phyloP scores from a whole-genome alignment of 495 filamentous ascomycete species.

The Neurospora pannonica region DNA sequence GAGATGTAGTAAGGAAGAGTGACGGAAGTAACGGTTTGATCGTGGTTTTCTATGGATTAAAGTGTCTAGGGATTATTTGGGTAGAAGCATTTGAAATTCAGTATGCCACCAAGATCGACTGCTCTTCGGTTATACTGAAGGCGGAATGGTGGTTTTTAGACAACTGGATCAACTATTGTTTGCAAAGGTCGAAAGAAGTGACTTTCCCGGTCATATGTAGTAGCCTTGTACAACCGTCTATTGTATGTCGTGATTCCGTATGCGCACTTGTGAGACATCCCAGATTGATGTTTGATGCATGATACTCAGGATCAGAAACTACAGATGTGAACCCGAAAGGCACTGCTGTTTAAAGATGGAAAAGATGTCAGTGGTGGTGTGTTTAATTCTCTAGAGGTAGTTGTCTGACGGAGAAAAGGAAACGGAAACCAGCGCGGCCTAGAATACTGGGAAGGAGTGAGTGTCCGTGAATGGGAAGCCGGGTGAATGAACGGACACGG shows the following conservation, averaged over 20 bases:
- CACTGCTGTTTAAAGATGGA: too few species aligned
- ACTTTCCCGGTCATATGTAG: not conserved
- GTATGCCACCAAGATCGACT: not conserved
- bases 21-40: not conserved
- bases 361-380: too few species aligned
- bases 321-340: too few species aligned
- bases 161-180: not conserved
- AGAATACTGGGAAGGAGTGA: too few species aligned
- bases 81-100: not conserved
- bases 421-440: too few species aligned
- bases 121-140: not conserved
- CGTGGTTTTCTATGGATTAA: not conserved
- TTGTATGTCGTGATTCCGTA: not conserved
- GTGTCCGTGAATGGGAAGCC: too few species aligned
- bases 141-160: not conserved
- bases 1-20: not conserved
- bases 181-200: not conserved
- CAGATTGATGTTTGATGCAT: not conserved
- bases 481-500: too few species aligned
- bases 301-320: too few species aligned
- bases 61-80: not conserved
- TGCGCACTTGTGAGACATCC: not conserved
- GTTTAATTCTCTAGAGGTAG: too few species aligned
- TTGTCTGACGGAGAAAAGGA: too few species aligned
- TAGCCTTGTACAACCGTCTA: not conserved